Base-by-base conservation (phyloP, 1,284 basidiomycete species). In the Rhizoctonia solani region DNA sequence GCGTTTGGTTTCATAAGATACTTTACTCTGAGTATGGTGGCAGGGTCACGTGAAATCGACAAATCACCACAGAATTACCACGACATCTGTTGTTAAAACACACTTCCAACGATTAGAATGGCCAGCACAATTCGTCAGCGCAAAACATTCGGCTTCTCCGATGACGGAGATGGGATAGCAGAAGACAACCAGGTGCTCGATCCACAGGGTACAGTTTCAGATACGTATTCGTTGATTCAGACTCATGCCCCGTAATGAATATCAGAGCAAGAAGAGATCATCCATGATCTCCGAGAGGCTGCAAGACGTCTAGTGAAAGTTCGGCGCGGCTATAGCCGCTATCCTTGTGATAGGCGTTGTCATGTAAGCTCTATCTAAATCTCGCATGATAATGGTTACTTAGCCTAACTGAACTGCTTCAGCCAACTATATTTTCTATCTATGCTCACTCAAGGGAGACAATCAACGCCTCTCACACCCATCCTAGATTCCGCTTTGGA, bases 401-500 rank as follows among this genome's bases (percentile, higher is more conserved):
- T 14, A 27, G 5, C 42, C 23, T 25, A 25, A 23, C 21, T 50
- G 25, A 25, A n/a, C 16, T 23, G 13, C 47, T 50, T 39, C 21
- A 63, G 59, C 4, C 59, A 63, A 53, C 32, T 63, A 27, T 63
- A 63, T 30, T 63, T 63, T 30, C 59, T 63, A 21, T 63, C 59
- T n/a, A 52, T 27, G 23, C 19, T 53, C 5, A 47, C 53, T 27
- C 32, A 37, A 11, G 59, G 59, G 19, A 63, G 59, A 34, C 34
- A 63, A 19, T n/a, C 37, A 32, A 63, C 59, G 14, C 59, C 59
- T 4, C 32, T 63, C 25, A 50, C 59, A 25, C 59, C 59, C 14
- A 49, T 63, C 16, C 59, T 63, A 8, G 49, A 63, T 30, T 46
- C 49, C 1, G 49, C 49, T 16, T 30, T 63, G 11, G 47, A 63